phyloP scores from a whole-genome alignment of 441 rosid genomes.

The Corymbia calophylla region DNA sequence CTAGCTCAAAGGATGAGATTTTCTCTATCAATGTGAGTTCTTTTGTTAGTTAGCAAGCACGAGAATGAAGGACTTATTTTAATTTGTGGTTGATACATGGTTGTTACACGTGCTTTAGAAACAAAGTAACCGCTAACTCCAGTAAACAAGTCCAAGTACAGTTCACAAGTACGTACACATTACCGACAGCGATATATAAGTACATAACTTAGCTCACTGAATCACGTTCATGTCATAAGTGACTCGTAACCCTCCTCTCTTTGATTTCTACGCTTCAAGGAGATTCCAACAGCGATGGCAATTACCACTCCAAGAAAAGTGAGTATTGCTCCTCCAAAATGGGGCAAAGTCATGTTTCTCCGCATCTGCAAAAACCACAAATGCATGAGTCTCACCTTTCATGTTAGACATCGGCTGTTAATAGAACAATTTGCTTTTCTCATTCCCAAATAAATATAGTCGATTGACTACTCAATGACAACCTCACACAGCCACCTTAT shows the following conservation, averaged over 20 bases:
- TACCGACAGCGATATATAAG: background rate
- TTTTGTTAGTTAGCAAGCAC: background rate
- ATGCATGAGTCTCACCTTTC: background rate
- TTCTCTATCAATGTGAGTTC: background rate
- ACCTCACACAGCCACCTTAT: background rate
- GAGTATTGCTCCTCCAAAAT: slow-evolving; percentile 9
- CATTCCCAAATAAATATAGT: background rate
- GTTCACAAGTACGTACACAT: background rate
- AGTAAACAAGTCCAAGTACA: background rate
- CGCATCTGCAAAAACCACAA: background rate
- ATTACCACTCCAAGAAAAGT: slow-evolving; percentile 20
- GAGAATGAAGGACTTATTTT: background rate
- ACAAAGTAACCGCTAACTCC: background rate
- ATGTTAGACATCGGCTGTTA: background rate
- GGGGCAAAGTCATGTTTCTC: background rate
- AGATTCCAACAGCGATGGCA: slow-evolving; percentile 13
- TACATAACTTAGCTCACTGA: background rate
- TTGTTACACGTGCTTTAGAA: background rate
- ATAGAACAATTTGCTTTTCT: background rate
- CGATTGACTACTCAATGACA: background rate
- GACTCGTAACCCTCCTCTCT: slow-evolving; percentile 34
- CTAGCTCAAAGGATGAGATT: background rate
- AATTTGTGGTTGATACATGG: background rate
- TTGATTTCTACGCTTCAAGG: slow-evolving; percentile 16
- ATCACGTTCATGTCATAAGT: slow-evolving; percentile 13